A percentile compares a stretch with the other conserved stretches of the same genome.
phyloP scores from a whole-genome alignment of 2,329 filamentous ascomycete genomes.

The Beauveria caledonica region DNA sequence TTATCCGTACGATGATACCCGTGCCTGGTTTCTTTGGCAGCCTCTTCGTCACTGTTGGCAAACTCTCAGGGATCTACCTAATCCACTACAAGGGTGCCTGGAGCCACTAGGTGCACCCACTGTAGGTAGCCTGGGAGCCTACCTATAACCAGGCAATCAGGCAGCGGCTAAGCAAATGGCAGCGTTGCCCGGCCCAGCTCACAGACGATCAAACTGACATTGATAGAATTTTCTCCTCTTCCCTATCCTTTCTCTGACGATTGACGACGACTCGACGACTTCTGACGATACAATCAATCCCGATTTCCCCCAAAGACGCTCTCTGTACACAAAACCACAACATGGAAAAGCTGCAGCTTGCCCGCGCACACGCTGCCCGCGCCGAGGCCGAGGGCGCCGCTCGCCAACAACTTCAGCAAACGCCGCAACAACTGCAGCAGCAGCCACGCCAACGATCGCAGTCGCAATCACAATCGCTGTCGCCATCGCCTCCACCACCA shows the following conservation, averaged over 20 bases:
- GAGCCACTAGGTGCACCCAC: not conserved
- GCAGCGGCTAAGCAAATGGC: not conserved
- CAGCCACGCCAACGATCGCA: not conserved
- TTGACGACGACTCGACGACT: not conserved
- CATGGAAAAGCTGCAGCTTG: conserved; percentile 10
- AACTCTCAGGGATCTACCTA: not conserved
- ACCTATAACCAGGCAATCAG: not conserved
- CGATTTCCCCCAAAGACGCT: too few species aligned
- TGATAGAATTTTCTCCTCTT: not conserved
- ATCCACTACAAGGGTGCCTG: not conserved
- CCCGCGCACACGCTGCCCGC: conserved; percentile 8
- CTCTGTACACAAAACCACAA: not conserved
- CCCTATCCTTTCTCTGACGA: not conserved
- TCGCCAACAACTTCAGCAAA: not conserved
- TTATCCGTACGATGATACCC: too few species aligned
- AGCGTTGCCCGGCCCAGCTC: not conserved
- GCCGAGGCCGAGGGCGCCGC: conserved; percentile 1
- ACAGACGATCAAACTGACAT: not conserved
- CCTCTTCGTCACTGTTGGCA: too few species aligned
- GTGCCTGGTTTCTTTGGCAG: too few species aligned
- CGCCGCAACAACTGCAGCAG: not conserved
- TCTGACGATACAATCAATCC: not conserved
- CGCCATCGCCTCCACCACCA: not conserved
- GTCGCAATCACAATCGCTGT: not conserved
- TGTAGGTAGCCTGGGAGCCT: too few species aligned